Base-by-base conservation (phyloP, 2,329 filamentous ascomycete species). In the Diplodia seriata region DNA sequence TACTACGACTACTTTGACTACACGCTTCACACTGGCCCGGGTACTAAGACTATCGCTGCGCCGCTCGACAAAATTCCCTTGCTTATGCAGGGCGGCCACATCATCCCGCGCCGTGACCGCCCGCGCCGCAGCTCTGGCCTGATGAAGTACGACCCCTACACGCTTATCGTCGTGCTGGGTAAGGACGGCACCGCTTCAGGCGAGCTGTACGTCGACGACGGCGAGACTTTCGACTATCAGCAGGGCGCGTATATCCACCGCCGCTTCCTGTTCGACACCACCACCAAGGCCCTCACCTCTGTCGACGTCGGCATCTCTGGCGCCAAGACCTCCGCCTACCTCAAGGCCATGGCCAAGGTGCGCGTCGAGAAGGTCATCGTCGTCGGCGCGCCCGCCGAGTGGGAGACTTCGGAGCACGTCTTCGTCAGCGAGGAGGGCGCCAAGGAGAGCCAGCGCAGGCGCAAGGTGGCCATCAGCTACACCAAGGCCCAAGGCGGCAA, bases 1-100 rank as follows among this genome's bases (percentile, higher is more conserved):
- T 98, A 99, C 80, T 99, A 94, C 75, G 92, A 98, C 80, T 99
- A 99, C 82, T 96, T 95, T 76, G 92, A 92, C 74, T 97, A 93
- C 81, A 88, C 90, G 51, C 83, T 88, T 53, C 88, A 96, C 75
- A 89, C 89, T 26, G 86, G 90, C 29, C 88, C 89, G 70, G 91
- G 92, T 71, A 90, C 90, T 77, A 84, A 92, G 70, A 90, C 87
- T 0, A 83, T 97, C 47, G 80, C 87, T 1, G 92, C 94, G 0
- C 92, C 94, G 0, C 84, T 98, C 3, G 91, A 97, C 67, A 92
- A 90, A 74, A 91, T 97, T 20, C 94, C 95, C 0, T 81, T 99
- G 15, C 84, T 99, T 54, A 95, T 98, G 91, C 93, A 91, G 72
- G 94, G 93, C 56, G 95, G 95, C 1, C 92, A 98, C 78, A 90